These are phyloP conservation scores for Handroanthus guayacan DNA, from an alignment of 257 asterid genomes.

Conservation along the genomic window DNA sequence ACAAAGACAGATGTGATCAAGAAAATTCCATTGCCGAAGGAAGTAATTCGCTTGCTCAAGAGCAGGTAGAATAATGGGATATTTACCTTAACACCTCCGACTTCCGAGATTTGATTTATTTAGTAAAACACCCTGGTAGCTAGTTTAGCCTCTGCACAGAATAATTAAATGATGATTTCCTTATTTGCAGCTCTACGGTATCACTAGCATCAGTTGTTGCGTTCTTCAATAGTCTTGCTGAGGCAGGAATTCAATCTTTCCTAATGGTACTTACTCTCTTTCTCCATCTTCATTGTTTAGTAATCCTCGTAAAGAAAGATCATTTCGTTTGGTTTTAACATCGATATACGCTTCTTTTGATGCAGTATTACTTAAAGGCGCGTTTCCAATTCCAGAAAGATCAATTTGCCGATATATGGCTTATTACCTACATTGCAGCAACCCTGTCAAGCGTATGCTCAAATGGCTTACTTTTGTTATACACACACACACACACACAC, in stretches of 20 bases:
- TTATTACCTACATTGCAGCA: constrained; percentile 57
- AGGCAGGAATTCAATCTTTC: constrained; percentile 63
- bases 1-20: constrained; percentile 24
- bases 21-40: constrained; percentile 46
- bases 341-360: background rate
- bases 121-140: no score
- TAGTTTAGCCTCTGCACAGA: no score
- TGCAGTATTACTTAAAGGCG: constrained; percentile 73
- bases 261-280: constrained; percentile 54
- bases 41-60: constrained; percentile 51
- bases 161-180: no score
- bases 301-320: background rate
- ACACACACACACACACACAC: no score
- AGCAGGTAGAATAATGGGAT: constrained; percentile 45
- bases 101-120: no score
- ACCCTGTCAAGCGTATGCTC: constrained; percentile 60
- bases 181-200: constrained; percentile 53
- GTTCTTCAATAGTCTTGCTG: constrained; percentile 69
- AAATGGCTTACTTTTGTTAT: background rate
- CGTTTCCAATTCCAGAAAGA: constrained; percentile 66
- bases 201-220: constrained; percentile 58
- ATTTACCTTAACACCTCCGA: no score
- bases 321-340: background rate
- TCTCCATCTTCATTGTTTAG: background rate
- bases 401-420: constrained; percentile 64